Evolutionary conservation across 331 rosid genomes (phyloP).

Genomic region (Quercus tomentella): DNA sequence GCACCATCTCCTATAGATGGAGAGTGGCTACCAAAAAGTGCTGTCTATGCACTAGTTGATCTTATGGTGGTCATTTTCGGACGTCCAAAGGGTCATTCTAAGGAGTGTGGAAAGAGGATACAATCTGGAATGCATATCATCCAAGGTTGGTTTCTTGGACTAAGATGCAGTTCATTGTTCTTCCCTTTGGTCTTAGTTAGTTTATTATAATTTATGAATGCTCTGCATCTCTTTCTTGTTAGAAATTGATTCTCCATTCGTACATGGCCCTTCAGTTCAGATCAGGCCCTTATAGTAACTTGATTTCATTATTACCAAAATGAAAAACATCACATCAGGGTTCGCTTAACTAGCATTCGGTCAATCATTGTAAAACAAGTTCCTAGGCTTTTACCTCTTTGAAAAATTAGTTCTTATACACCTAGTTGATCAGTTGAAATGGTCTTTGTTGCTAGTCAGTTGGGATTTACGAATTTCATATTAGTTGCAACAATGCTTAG

Average conservation of each 20-base stretch:
- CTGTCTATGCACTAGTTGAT: slow-evolving; percentile 91
- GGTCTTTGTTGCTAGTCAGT: slow-evolving; percentile 9
- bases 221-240: slow-evolving; percentile 6
- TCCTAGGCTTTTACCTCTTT: background rate
- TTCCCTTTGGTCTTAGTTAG: background rate
- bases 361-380: background rate
- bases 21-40: slow-evolving; percentile 98
- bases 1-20: slow-evolving; percentile 95
- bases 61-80: slow-evolving; percentile 76
- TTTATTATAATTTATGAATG: background rate
- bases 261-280: background rate
- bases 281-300: background rate
- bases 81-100: slow-evolving; percentile 95
- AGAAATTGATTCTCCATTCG: background rate
- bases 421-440: slow-evolving; percentile 5
- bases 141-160: slow-evolving; percentile 49
- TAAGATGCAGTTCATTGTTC: slow-evolving; percentile 1
- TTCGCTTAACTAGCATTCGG: background rate
- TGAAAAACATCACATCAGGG: background rate
- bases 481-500: slow-evolving; percentile 10
- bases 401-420: background rate
- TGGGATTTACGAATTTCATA: slow-evolving; percentile 8
- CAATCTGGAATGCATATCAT: slow-evolving; percentile 75
- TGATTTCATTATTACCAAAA: background rate
- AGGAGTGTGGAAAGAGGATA: slow-evolving; percentile 87